Evolutionary conservation across 306 rosid genomes (phyloP).

Genomic region (Vigna mungo): DNA sequence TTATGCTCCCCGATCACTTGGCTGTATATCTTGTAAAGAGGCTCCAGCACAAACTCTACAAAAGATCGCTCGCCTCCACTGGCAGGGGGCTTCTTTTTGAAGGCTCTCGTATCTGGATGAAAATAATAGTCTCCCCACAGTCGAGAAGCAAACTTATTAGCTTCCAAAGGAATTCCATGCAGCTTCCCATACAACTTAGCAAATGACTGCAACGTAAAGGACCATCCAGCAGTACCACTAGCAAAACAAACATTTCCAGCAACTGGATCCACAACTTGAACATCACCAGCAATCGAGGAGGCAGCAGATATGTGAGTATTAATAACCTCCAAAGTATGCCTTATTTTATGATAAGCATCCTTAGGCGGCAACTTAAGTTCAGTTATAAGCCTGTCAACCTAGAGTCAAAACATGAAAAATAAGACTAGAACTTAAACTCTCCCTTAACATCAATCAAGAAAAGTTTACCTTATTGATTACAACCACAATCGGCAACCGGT

Average conservation of each 20-base stretch:
- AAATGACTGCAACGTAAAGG: conserved; percentile 92
- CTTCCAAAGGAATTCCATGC: conserved; percentile 82
- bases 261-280: conserved; percentile 85
- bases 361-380: conserved; percentile 95
- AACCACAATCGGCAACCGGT: conserved; percentile 83
- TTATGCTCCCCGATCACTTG: conserved; percentile 98
- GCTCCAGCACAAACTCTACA: conserved; percentile 94
- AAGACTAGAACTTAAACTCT: conserved; percentile 23
- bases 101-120: conserved; percentile 79
- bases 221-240: conserved; percentile 97
- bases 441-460: conserved; percentile 3
- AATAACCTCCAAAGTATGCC: conserved; percentile 93
- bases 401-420: conserved; percentile 33
- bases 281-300: conserved; percentile 88
- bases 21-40: conserved; percentile 91
- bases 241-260: conserved; percentile 98
- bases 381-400: conserved; percentile 97
- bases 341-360: conserved; percentile 93
- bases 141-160: conserved; percentile 84
- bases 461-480: conserved; percentile 84
- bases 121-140: conserved; percentile 95
- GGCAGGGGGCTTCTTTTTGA: conserved; percentile 86
- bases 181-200: conserved; percentile 87
- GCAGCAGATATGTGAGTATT: conserved; percentile 87
- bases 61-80: conserved; percentile 95